phyloP scores from a whole-genome alignment of 2,329 filamentous ascomycete genomes.

The Sporothrix phasma region DNA sequence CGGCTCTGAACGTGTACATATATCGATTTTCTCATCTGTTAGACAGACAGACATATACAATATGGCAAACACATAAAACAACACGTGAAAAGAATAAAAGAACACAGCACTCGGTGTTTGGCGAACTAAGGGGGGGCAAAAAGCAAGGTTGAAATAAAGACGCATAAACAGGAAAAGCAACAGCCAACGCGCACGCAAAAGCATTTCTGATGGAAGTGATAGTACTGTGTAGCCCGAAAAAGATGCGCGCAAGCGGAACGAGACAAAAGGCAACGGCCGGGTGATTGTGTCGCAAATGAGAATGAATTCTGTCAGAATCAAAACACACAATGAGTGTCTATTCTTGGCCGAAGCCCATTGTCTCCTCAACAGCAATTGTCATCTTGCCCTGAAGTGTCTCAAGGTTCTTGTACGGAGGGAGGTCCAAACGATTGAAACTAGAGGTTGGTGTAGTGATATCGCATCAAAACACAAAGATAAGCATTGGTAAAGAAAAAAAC shows the following conservation, averaged over 20 bases:
- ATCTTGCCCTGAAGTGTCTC: conserved; percentile 82
- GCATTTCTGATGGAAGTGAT: background rate
- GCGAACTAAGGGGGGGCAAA: background rate
- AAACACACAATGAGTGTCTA: conserved; percentile 35
- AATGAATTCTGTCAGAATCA: background rate
- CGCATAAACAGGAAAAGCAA: background rate
- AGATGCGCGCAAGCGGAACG: background rate
- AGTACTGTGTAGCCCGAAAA: background rate
- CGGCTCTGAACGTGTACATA: background rate
- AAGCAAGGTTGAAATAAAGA: background rate
- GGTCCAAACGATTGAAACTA: conserved; percentile 18
- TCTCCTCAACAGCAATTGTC: conserved; percentile 96
- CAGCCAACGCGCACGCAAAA: background rate
- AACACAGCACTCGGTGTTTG: too few relatives aligned
- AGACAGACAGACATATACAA: background rate
- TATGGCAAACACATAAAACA: too few relatives aligned
- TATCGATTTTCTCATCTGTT: background rate
- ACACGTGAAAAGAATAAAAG: background rate
- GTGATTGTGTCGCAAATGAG: too few relatives aligned
- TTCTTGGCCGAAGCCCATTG: conserved; percentile 97
- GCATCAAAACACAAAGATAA: background rate
- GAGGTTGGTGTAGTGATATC: background rate
- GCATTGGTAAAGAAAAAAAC: background rate
- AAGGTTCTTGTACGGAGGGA: conserved; percentile 84
- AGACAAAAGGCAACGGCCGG: too few relatives aligned